Base-by-base conservation (phyloP, 441 rosid genomes). In the Iberis amara region DNA sequence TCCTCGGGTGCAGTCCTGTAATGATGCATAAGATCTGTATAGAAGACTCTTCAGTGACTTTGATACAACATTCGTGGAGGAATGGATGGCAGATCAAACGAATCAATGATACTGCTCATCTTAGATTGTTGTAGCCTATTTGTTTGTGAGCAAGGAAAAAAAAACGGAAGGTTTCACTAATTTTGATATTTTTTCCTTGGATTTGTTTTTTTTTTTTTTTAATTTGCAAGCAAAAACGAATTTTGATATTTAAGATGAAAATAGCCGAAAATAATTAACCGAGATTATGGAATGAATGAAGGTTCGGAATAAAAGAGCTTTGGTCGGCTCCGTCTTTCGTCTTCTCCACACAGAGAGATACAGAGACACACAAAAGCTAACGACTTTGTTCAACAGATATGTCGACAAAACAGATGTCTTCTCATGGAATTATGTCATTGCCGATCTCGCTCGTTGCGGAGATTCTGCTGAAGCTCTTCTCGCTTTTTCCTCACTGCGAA, bases 61-160 rank as follows among this genome's bases (percentile, higher is more conserved):
- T 87, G 53, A 68, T 91, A 44, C 90, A 79, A 47, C 95, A 91
- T 74, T 87, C 96, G 0, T 81, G 86, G 84, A 80, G 52, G 76
- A 80, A 79, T 0, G 98, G 98, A 23, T 91, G 98, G 98, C 96
- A 87, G 82, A 76, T 91, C 31, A 91, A 87, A 72, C 78, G 94
- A 56, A 50, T 87, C 61, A 91, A 91, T 46, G 98, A 91, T 67
- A 83, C 89, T 7, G 79, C 96, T 44, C 94, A 91, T 73, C 82
- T 91, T 31, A 82, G 95, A 73, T 86, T 87, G 61, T 86, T 91
- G 45, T 90, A 85, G 56, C 30, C 8, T 38, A 37, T 76, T 70
- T 57, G 59, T 76, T 73, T 28, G 32, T 28, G 6, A 28, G 32
- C 32, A 4, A 28, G 32, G 8, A 28, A 5, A 28, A 28, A 45